Evolutionary conservation across 345 rosid species (phyloP).

Genomic region (Psidium guajava): DNA sequence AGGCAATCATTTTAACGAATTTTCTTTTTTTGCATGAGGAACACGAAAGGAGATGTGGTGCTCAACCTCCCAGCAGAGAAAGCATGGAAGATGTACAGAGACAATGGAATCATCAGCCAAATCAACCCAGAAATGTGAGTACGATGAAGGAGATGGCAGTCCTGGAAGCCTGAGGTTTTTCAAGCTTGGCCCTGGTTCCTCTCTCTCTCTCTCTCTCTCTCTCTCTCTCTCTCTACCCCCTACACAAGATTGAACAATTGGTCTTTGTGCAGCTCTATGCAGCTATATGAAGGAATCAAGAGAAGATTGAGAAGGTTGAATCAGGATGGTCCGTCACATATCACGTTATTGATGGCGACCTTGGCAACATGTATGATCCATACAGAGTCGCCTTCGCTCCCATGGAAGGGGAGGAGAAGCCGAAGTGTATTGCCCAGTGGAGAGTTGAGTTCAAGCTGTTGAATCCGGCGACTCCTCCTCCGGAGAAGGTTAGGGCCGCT

Average conservation of each 20-base stretch:
- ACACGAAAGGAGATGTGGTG: slow-evolving; percentile 23
- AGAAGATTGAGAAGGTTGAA: slow-evolving; percentile 26
- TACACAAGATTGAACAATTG: background rate
- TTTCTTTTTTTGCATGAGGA: background rate
- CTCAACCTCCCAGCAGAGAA: slow-evolving; percentile 25
- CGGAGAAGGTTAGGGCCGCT: slow-evolving; percentile 25
- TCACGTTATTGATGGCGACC: slow-evolving; percentile 20
- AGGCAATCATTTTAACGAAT: background rate
- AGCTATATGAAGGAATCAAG: slow-evolving; percentile 29
- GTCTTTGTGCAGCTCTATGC: slow-evolving; percentile 11
- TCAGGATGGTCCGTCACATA: slow-evolving; percentile 24
- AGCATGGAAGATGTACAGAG: slow-evolving; percentile 36
- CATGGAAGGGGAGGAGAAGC: slow-evolving; percentile 7
- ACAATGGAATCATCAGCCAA: slow-evolving; percentile 23
- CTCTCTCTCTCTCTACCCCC: too few species aligned
- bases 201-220: background rate
- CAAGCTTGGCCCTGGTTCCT: slow-evolving; percentile 35
- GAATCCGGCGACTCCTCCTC: slow-evolving; percentile 17
- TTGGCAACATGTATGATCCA: slow-evolving; percentile 19
- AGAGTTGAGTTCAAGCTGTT: slow-evolving; percentile 17
- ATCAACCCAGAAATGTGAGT: slow-evolving; percentile 24
- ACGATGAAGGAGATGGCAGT: slow-evolving; percentile 24
- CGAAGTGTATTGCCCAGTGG: slow-evolving; percentile 26
- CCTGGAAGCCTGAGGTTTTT: slow-evolving; percentile 33
- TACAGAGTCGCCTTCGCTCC: slow-evolving; percentile 26